Evolutionary conservation across 2,329 filamentous ascomycete species (phyloP), one percentile per base, ranked within the genome.

Genomic region (Fusarium sp.): DNA sequence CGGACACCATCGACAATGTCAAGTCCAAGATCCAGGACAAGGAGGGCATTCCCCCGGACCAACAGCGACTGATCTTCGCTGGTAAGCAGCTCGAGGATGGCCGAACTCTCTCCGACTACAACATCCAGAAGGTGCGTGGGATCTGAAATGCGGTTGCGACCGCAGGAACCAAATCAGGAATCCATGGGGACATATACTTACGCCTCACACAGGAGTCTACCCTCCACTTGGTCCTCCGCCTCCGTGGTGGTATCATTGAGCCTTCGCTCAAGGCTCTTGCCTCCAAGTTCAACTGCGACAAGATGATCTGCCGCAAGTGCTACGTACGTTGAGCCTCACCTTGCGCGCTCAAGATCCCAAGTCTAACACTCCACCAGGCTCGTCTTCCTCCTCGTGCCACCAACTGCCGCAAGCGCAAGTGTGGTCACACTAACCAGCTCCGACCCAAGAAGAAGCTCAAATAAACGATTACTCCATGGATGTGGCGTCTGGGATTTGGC

Each of bases 371-470:
- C n/a, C 4, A 11, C 46, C 62, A 88, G 86, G 88, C 88, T 70
- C 94, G 95, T 83, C 94, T 98, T 73, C 95, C 95, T 75, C 95
- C 95, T 76, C 93, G 96, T 90, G 96, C 96, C 79, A 97, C 95
- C 89, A 99, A 99, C 92, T 99, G 96, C 93, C 90, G 94, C 80
- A 98, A 98, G 94, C 94, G 94, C 88, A 98, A 98, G 91, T 98
- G 95, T 86, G 96, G 95, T 73, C 96, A 98, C 92, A 96, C 92
- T 87, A 98, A 98, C 93, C 96, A 99, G 91, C 93, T 99, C 83
- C 93, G 96, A 86, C 96, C 96, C 84, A 99, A 99, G 95, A 99
- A 99, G 94, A 99, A 99, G 95, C 90, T 97, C 83, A 97, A 97
- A 87, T 84, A 83, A 78, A 80, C 78, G 76, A 79, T 79, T 76